Conservation (phyloP, 2,329 filamentous ascomycete genomes). For the Colletotrichum ledebouriae region DNA sequence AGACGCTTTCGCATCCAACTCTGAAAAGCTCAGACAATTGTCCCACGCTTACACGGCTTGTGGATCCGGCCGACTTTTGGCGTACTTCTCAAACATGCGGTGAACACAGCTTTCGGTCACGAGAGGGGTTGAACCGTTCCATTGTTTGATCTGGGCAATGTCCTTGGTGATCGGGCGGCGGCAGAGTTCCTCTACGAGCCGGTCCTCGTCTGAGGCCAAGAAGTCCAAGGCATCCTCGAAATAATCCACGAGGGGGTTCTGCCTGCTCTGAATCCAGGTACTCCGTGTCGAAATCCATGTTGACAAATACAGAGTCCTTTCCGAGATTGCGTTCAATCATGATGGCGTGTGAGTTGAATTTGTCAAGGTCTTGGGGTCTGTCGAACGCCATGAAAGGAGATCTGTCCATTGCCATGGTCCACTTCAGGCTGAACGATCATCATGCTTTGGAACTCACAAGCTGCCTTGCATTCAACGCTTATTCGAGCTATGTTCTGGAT, state of each 20-base stretch:
- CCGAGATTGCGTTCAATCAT: conserved; percentile 34
- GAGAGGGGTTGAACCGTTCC: background rate
- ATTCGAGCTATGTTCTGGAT: conserved; percentile 48
- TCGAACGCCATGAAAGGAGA: conserved; percentile 13
- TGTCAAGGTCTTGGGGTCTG: conserved; percentile 33
- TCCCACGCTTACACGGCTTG: conserved; percentile 45
- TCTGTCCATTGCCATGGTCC: conserved; percentile 30
- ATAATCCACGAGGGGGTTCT: conserved; percentile 19
- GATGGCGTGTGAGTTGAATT: conserved; percentile 33
- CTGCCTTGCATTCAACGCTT: conserved; percentile 11
- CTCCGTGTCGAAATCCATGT: conserved; percentile 24
- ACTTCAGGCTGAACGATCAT: conserved; percentile 42
- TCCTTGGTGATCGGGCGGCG: background rate
- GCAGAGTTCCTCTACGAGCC: background rate
- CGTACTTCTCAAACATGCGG: conserved; percentile 9
- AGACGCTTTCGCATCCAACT: conserved; percentile 43
- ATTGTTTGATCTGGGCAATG: conserved; percentile 5
- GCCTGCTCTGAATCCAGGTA: conserved; percentile 12
- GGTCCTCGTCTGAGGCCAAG: background rate
- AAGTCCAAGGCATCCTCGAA: conserved; percentile 28
- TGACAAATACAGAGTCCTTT: conserved; percentile 3
- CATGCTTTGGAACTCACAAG: conserved; percentile 38
- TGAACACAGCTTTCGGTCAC: conserved; percentile 20
- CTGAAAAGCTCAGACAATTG: conserved; percentile 42
- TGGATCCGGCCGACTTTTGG: background rate